phyloP scores from a whole-genome alignment of 2,329 filamentous ascomycete genomes.

The Diplodia intermedia region DNA sequence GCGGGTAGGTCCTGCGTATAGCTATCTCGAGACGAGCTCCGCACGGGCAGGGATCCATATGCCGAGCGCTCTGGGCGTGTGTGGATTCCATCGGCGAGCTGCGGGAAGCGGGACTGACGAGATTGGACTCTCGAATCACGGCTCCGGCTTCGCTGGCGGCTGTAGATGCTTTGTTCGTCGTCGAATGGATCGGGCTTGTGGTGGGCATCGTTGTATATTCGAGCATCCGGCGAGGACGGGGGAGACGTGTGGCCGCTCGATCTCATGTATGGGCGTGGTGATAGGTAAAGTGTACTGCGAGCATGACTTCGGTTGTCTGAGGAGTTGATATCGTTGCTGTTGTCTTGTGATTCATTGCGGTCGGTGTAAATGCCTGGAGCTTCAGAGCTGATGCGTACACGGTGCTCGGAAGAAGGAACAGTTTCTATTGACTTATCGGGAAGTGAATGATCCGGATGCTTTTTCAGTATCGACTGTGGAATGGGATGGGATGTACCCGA shows the following conservation, averaged over 20 bases:
- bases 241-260: too few relatives aligned
- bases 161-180: too few relatives aligned
- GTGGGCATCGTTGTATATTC: too few relatives aligned
- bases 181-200: too few relatives aligned
- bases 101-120: too few relatives aligned
- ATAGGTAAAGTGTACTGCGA: neutral
- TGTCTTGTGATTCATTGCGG: neutral
- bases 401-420: neutral
- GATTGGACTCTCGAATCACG: too few relatives aligned
- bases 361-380: neutral
- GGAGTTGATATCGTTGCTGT: neutral
- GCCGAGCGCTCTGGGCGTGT: too few relatives aligned
- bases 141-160: too few relatives aligned
- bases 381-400: slow-evolving; percentile 8
- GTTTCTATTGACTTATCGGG: neutral
- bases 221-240: too few relatives aligned
- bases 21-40: neutral
- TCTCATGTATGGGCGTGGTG: neutral
- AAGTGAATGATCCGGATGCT: neutral
- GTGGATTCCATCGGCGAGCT: too few relatives aligned
- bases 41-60: neutral
- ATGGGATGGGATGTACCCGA: neutral
- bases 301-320: neutral
- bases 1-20: neutral
- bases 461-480: slow-evolving; percentile 3